Evolutionary conservation across 805 yeast species (phyloP).

Genomic region (Zygosaccharomyces kombuchaensis): DNA sequence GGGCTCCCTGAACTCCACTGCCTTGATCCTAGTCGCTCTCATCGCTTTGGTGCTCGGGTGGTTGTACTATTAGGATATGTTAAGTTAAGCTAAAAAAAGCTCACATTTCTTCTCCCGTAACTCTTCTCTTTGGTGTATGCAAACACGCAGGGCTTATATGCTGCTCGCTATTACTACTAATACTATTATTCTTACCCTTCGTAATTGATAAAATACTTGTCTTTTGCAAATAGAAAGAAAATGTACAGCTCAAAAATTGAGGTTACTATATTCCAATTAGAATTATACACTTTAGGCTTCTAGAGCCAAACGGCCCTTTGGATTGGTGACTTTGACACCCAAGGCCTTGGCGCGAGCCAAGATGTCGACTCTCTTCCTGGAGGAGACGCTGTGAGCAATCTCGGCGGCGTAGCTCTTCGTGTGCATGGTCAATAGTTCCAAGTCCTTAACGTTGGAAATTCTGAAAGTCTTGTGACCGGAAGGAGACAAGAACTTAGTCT

Average conservation of each 20-base stretch:
- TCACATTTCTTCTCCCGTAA: neutral
- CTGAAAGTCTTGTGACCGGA: conserved; percentile 97
- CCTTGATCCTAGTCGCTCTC: conserved; percentile 49
- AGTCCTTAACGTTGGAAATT: conserved; percentile 87
- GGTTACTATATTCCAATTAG: conserved; percentile 10
- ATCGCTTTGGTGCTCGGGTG: conserved; percentile 61
- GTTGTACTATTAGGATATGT: conserved; percentile 50
- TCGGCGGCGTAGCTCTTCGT: conserved; percentile 99
- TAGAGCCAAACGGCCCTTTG: conserved; percentile 96
- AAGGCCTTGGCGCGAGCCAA: conserved; percentile 96
- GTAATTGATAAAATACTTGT: neutral
- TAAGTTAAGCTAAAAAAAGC: neutral
- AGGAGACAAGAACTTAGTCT: conserved; percentile 92
- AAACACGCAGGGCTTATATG: neutral
- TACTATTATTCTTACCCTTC: neutral
- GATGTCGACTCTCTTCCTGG: conserved; percentile 96
- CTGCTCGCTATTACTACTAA: neutral
- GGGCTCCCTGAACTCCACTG: conserved; percentile 53
- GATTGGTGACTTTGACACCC: conserved; percentile 98
- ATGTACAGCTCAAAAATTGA: conserved; percentile 3
- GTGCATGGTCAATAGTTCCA: conserved; percentile 94
- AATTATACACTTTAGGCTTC: conserved; percentile 65
- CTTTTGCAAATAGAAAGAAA: neutral
- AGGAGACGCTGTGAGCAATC: conserved; percentile 97
- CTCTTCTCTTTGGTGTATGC: neutral